Evolutionary conservation across 306 rosid genomes (phyloP).

Genomic region (Styphnolobium japonicum): DNA sequence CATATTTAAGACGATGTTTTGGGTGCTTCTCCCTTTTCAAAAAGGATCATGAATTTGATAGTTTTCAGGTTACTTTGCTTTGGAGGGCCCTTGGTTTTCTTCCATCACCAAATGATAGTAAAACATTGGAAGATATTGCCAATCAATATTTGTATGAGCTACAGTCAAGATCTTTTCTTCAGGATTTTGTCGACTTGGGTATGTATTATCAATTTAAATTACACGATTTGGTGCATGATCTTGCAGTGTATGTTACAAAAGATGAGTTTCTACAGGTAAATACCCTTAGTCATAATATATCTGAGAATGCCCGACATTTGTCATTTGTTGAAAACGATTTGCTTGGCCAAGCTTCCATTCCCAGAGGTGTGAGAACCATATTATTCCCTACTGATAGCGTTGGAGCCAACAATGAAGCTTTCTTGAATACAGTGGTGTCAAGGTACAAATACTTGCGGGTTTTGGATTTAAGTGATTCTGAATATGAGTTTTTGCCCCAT

Average conservation of each 20-base stretch:
- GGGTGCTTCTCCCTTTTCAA: not conserved
- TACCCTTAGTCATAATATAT: not conserved
- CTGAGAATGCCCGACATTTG: not conserved
- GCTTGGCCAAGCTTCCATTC: not conserved
- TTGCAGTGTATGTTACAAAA: not conserved
- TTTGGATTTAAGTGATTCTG: not conserved
- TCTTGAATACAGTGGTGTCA: not conserved
- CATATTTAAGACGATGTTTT: constrained; percentile 20
- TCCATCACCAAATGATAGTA: not conserved
- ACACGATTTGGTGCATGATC: constrained; percentile 27
- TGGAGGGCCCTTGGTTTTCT: not conserved
- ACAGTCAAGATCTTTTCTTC: constrained; percentile 1
- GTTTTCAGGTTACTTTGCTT: too few relatives aligned
- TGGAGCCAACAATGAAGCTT: not conserved
- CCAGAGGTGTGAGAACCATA: not conserved
- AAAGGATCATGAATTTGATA: not conserved
- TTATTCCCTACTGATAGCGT: not conserved
- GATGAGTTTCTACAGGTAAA: not conserved
- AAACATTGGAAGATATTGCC: not conserved
- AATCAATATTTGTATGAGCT: not conserved
- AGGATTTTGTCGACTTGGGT: not conserved
- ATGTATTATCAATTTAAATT: not conserved
- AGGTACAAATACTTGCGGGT: constrained; percentile 8
- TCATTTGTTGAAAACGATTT: not conserved
- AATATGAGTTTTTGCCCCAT: constrained; percentile 15